Base-by-base conservation (phyloP, 768 basidiomycete genomes). In the Pleurotus tuber-regium region DNA sequence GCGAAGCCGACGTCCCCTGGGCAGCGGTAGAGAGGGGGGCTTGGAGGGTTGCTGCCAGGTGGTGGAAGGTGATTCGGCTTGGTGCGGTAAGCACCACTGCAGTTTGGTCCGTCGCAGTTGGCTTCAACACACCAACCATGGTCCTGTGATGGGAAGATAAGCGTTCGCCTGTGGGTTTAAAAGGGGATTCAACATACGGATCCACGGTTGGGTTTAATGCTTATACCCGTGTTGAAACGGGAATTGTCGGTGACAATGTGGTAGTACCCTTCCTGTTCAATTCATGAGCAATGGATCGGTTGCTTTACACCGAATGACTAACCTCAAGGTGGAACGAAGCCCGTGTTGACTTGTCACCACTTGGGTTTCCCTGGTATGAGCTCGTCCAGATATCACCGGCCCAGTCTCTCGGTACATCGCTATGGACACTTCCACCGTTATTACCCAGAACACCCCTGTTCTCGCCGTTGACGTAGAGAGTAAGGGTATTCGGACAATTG, bases 141-240 rank as follows among this genome's bases (percentile, higher is more conserved):
- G 19, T 48, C 46, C 46, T 48, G 23, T 42, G 4, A 2, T 23
- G 1, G 1, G 29, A 14, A 0, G 4, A 4, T 18, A n/a, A 31
- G 35, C 35, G 4, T 19, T 16, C 4, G 12, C n/a, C 35, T 16
- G 14, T 29, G 9, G 31, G 16, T 12, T n/a, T 14, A 11, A 35
- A 23, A 19, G 23, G 18, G 2, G 19, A 18, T 4, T 21, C 10
- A 10, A 35, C 46, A 11, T 23, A 31, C 41, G 11, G 41, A 19
- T 14, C 31, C 16, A 33, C 46, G 46, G 21, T 30, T 48, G 4
- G 46, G 46, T 31, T 33, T 48, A 18, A 48, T 35, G 46, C 46
- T 48, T 8, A 48, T 21, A 24, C 46, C 46, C 46, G 46, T 48
- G 31, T 35, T 48, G 46, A 48, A 48, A 48, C 46, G 46, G 46